Percentiles rank a stretch among this genome's conserved stretches.
phyloP scores from a whole-genome alignment of 306 rosid species.

The Sindora glabra region DNA sequence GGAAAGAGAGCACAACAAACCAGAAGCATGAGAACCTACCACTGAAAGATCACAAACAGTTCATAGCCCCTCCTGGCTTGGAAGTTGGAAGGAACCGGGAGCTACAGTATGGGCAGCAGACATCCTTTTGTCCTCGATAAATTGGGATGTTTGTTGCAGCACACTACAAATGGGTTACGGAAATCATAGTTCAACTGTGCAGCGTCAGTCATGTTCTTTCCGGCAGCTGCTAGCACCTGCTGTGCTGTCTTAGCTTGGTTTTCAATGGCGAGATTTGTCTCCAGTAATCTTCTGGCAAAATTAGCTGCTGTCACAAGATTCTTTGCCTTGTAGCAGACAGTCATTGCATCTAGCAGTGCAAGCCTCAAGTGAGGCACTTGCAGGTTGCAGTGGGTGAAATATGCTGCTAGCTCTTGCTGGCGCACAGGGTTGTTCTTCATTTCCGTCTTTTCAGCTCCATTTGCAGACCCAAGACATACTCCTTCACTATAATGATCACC shows the following conservation, averaged over 20 bases:
- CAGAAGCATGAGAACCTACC: constrained; percentile 86
- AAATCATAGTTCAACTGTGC: constrained; percentile 73
- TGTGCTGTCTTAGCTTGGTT: constrained; percentile 77
- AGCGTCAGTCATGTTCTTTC: constrained; percentile 73
- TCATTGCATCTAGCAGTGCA: constrained; percentile 66
- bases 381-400: constrained; percentile 93
- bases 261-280: constrained; percentile 74
- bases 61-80: constrained; percentile 70
- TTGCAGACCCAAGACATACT: constrained; percentile 71
- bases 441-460: constrained; percentile 83
- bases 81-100: constrained; percentile 87
- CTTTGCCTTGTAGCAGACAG: constrained; percentile 70
- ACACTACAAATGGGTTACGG: constrained; percentile 82
- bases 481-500: constrained; percentile 75
- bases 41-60: constrained; percentile 79
- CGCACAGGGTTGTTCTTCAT: constrained; percentile 53
- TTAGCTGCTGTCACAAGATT: constrained; percentile 78
- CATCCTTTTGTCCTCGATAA: constrained; percentile 86
- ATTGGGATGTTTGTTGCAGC: constrained; percentile 85
- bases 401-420: constrained; percentile 92
- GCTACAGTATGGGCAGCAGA: constrained; percentile 76
- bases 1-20: constrained; percentile 75
- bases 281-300: constrained; percentile 80
- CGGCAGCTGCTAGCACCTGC: constrained; percentile 89
- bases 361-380: constrained; percentile 87